These are phyloP conservation scores for Truncatella angustata DNA, from an alignment of 2,329 filamentous ascomycete genomes.

Conservation along the genomic window DNA sequence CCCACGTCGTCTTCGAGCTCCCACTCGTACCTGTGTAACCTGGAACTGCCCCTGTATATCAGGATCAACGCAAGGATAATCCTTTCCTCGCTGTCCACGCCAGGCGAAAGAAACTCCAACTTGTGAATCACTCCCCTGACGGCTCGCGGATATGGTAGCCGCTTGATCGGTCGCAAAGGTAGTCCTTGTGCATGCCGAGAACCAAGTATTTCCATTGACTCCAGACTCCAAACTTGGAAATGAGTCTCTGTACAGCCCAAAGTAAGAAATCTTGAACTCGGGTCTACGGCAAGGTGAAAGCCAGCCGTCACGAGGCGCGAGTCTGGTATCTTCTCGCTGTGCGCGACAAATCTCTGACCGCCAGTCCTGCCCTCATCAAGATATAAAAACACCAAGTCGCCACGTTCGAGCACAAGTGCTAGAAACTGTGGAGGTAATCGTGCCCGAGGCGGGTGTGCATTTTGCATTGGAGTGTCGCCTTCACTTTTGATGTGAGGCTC, in stretches of 20 bases:
- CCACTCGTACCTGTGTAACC: conserved; percentile 62
- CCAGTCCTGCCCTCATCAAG: conserved; percentile 47
- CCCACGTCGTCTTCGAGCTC: conserved; percentile 47
- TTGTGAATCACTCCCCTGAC: conserved; percentile 76
- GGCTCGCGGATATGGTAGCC: conserved; percentile 37
- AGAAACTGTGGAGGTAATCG: conserved; percentile 74
- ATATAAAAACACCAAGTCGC: conserved; percentile 76
- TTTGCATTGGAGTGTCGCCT: conserved; percentile 35
- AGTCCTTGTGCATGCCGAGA: conserved; percentile 43
- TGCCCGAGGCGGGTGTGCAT: conserved; percentile 19
- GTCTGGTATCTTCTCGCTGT: conserved; percentile 57
- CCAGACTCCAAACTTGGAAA: conserved; percentile 71
- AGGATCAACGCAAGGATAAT: conserved; percentile 74
- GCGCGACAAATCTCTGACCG: conserved; percentile 58
- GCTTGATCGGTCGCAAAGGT: conserved; percentile 56
- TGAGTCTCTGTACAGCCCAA: conserved; percentile 68
- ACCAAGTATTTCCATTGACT: conserved; percentile 51
- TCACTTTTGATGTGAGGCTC: conserved; percentile 33
- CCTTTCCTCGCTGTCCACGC: conserved; percentile 61
- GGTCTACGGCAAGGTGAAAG: conserved; percentile 74
- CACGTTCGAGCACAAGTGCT: conserved; percentile 71
- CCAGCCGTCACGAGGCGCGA: conserved; percentile 57
- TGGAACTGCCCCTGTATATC: conserved; percentile 45
- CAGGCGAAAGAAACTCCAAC: conserved; percentile 81
- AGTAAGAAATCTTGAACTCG: conserved; percentile 66